Base-by-base conservation (phyloP, 108 stramenopile genomes). In the Ochromonas danica region DNA sequence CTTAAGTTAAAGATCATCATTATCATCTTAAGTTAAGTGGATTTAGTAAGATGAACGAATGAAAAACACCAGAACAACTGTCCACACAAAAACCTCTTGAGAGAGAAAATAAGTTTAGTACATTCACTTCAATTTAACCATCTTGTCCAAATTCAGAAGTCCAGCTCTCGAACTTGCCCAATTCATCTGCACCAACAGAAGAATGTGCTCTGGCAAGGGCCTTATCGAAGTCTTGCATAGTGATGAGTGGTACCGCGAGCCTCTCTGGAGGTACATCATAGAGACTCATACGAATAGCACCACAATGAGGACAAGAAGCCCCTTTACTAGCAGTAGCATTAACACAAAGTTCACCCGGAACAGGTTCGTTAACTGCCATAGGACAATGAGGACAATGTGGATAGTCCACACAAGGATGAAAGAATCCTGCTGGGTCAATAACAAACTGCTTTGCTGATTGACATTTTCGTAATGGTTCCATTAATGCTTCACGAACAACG, bases 401-500 rank as follows among this genome's bases (percentile, higher is more conserved):
- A 82, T 95, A 95, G 75, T 60, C 31, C 2, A 1, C 0, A 31
- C 78, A 79, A n/a, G 82, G 82, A 40, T 17, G 1, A 6, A 61
- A 74, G 22, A 51, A 61, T 42, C 63, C 61, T 0, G 39, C 77
- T 0, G 43, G 43, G 1, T 30, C 45, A 36, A 27, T 28, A 2
- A 0, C 22, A 65, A 97, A 96, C 81, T 96, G 95, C 82, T 95
- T 91, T 0, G 98, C 98, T 75, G 89, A 80, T 77, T 97, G 95
- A 85, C 97, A 98, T 62, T 89, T 87, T 31, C 97, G 85, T 35
- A 99, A 80, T 6, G 98, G 98, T 88, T 96, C 90, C 95, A 96
- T 95, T 40, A 99, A 86, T 6, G 98, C 98, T 83, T 98, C 96
- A 78, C 95, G 95, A 25, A 97, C 96, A 71, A 96, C 83, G 1